Evolutionary conservation across 371 early-diverging fungal genomes (phyloP).

Genomic region (Apophysomyces ossiformis): DNA sequence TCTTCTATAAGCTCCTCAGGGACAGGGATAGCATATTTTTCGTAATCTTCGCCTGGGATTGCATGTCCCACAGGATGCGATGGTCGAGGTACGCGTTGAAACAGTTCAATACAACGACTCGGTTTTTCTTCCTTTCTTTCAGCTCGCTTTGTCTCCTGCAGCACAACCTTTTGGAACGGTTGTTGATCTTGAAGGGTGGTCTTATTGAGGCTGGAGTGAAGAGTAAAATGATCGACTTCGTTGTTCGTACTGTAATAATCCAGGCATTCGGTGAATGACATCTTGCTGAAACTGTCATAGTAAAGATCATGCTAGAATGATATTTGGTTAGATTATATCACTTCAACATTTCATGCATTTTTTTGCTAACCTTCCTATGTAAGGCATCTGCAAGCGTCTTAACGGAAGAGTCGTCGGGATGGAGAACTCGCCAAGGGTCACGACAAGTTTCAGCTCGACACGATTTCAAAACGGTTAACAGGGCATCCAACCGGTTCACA

Average conservation of each 20-base stretch:
- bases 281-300: slow-evolving; percentile 35
- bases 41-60: slow-evolving; percentile 29
- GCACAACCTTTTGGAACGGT: background rate
- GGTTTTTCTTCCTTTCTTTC: slow-evolving; percentile 13
- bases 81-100: slow-evolving; percentile 30
- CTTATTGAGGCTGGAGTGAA: slow-evolving; percentile 13
- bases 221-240: slow-evolving; percentile 31
- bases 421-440: slow-evolving; percentile 63
- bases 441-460: slow-evolving; percentile 64
- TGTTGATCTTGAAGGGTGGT: background rate
- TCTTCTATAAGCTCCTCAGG: slow-evolving; percentile 22
- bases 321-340: background rate
- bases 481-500: slow-evolving; percentile 62
- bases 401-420: slow-evolving; percentile 35
- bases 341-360: background rate
- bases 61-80: slow-evolving; percentile 22
- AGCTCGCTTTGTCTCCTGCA: background rate
- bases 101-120: slow-evolving; percentile 24
- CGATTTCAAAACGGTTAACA: slow-evolving; percentile 55
- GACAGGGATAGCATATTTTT: slow-evolving; percentile 29
- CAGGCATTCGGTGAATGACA: slow-evolving; percentile 38
- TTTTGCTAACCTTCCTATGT: slow-evolving; percentile 23
- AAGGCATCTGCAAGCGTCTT: slow-evolving; percentile 40
- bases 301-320: slow-evolving; percentile 33
- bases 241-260: slow-evolving; percentile 28